These are phyloP conservation scores for Candida ulmi DNA, from an alignment of 805 yeast genomes.

Conservation along the genomic window DNA sequence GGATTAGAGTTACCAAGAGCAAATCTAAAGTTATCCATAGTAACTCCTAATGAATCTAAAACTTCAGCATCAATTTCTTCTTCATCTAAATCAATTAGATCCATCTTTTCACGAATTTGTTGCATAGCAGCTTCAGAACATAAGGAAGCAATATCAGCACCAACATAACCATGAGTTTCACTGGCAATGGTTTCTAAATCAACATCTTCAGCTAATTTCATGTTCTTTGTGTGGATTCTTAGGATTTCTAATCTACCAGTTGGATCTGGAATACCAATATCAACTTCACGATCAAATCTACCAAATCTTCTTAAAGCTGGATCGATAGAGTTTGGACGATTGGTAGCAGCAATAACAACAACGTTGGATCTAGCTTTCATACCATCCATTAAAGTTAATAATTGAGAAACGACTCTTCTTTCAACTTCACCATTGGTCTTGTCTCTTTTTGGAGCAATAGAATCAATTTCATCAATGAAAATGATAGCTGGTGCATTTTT, in stretches of 20 bases:
- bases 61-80: conserved; percentile 97
- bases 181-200: conserved; percentile 93
- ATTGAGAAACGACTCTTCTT: conserved; percentile 97
- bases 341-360: conserved; percentile 97
- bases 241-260: conserved; percentile 96
- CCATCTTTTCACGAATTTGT: conserved; percentile 99
- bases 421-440: conserved; percentile 99
- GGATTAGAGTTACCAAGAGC: conserved; percentile 98
- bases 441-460: conserved; percentile 99
- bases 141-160: conserved; percentile 96
- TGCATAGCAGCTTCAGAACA: conserved; percentile 99
- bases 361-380: conserved; percentile 99
- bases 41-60: conserved; percentile 91
- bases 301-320: conserved; percentile 87
- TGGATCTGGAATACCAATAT: conserved; percentile 95
- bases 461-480: conserved; percentile 97
- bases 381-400: conserved; percentile 98
- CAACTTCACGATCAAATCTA: conserved; percentile 85
- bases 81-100: conserved; percentile 89
- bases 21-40: conserved; percentile 98
- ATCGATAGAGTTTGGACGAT: conserved; percentile 69
- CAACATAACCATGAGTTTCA: conserved; percentile 99
- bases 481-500: conserved; percentile 97
- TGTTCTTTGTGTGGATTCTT: conserved; percentile 96
- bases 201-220: conserved; percentile 93